Base-by-base conservation (phyloP, 2,329 filamentous ascomycete genomes). In the Aspergillus neotritici region DNA sequence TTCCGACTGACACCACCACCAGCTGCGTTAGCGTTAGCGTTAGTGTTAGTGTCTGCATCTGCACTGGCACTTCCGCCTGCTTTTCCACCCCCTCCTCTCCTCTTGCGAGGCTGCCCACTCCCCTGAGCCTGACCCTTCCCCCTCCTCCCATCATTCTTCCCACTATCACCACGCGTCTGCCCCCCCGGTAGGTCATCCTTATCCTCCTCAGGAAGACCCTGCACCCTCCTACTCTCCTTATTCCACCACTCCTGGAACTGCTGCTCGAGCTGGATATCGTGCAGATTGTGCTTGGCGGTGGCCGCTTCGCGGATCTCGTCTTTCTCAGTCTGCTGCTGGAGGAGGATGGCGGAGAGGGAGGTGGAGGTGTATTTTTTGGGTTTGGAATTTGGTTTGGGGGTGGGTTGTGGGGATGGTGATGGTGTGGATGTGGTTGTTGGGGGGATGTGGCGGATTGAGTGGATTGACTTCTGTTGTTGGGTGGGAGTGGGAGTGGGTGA, bases 261-360 rank as follows among this genome's bases (percentile, higher is more conserved):
- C 61, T 98, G 93, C 66, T 98, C 93, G 52, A 93, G 82, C 63
- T 98, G 93, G 46, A 98, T 98, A 50, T 97, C 93, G 59, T 94
- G 83, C 25, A 98, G 70, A 50, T 87, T 93, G 43, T 91, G 79
- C 68, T 94, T 96, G 2, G 89, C 87, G 11, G 64, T 69, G 9
- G 83, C 83, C 1, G 89, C 87, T 61, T 95, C 90, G 41, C 81
- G 84, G 48, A 94, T 82, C 13, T 80, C 78, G 44, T 88, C 81
- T 60, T 94, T 93, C 62, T 96, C 90, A 7, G 80, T 80, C 62
- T 84, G 81, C 66, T 98, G 89, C 58, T 94, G 82, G 6, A 83
- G 82, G 11, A 97, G 84, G 44, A 98, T 98, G 53, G 95, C 88
- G 12, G 83, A 80, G 70, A 98, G 84, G 29, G 84, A 89, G 10